Percentiles rank a stretch among this genome's conserved stretches.
Evolutionary conservation across 2,329 filamentous ascomycete species (phyloP).

Genomic region (Penicillium griseofulvum): DNA sequence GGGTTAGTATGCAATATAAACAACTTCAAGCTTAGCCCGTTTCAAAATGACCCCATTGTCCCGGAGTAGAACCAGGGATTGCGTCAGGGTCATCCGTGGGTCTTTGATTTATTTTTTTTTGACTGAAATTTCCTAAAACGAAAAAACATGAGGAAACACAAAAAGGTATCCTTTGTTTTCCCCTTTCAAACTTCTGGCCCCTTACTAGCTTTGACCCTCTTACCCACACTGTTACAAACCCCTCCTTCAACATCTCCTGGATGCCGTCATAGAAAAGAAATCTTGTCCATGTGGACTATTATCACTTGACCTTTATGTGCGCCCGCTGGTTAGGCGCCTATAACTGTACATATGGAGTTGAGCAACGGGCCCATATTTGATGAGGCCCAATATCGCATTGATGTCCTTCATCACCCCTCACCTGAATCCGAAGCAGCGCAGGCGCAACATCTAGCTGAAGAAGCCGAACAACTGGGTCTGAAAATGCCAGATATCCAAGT

Average conservation of each 20-base stretch:
- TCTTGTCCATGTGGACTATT: constrained; percentile 29
- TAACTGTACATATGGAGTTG: constrained; percentile 25
- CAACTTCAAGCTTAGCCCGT: neutral
- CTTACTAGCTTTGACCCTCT: constrained; percentile 8
- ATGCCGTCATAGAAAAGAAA: constrained; percentile 32
- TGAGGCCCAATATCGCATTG: constrained; percentile 37
- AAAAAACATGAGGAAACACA: constrained; percentile 1
- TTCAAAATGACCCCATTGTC: constrained; percentile 1
- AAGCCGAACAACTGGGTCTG: constrained; percentile 40
- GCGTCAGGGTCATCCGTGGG: constrained; percentile 9
- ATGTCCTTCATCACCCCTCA: constrained; percentile 36
- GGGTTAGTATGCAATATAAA: too few relatives aligned
- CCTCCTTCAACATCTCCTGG: constrained; percentile 10
- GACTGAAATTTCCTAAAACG: neutral
- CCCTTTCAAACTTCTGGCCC: neutral
- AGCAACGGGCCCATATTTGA: constrained; percentile 27
- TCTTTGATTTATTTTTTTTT: neutral
- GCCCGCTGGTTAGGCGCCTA: constrained; percentile 22
- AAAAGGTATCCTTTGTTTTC: neutral
- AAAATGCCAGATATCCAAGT: constrained; percentile 33
- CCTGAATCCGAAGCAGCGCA: constrained; percentile 38
- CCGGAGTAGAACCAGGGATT: constrained; percentile 1
- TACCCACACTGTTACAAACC: constrained; percentile 5
- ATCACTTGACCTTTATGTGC: constrained; percentile 19
- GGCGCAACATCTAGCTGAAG: constrained; percentile 38